phyloP scores from a whole-genome alignment of 2,329 filamentous ascomycete species.

The Scytalidium lignicola region DNA sequence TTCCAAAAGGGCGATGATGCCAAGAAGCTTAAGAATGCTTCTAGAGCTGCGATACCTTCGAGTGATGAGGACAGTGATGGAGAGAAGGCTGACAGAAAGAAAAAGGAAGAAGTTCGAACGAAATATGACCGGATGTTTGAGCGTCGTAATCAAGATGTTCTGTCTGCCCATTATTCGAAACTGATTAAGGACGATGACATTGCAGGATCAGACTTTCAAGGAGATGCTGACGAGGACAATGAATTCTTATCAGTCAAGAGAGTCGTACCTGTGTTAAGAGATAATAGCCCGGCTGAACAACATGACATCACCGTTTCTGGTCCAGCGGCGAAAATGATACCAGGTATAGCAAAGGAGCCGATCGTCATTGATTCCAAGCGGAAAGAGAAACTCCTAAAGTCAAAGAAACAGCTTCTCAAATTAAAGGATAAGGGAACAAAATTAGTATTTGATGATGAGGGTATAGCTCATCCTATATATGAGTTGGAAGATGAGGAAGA shows the following conservation, averaged over 20 bases:
- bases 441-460: slow-evolving; percentile 88
- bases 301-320: slow-evolving; percentile 36
- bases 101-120: slow-evolving; percentile 73
- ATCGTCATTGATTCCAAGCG: slow-evolving; percentile 91
- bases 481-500: slow-evolving; percentile 80
- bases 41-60: slow-evolving; percentile 58
- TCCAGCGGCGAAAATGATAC: slow-evolving; percentile 53
- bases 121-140: slow-evolving; percentile 99
- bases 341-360: slow-evolving; percentile 62
- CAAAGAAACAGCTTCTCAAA: slow-evolving; percentile 90
- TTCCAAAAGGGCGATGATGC: slow-evolving; percentile 86
- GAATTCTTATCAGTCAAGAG: slow-evolving; percentile 89
- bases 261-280: slow-evolving; percentile 67
- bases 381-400: slow-evolving; percentile 88
- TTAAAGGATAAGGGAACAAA: slow-evolving; percentile 83
- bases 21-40: slow-evolving; percentile 82
- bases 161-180: slow-evolving; percentile 91
- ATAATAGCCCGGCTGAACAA: slow-evolving; percentile 34
- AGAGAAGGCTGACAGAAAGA: slow-evolving; percentile 46
- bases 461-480: slow-evolving; percentile 78
- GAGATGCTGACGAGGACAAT: slow-evolving; percentile 62
- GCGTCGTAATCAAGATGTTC: slow-evolving; percentile 87
- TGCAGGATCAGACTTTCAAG: slow-evolving; percentile 37
- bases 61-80: slow-evolving; percentile 57
- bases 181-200: slow-evolving; percentile 62